Conservation (phyloP, 352 stramenopile species). For the Blastocystis sp. region DNA sequence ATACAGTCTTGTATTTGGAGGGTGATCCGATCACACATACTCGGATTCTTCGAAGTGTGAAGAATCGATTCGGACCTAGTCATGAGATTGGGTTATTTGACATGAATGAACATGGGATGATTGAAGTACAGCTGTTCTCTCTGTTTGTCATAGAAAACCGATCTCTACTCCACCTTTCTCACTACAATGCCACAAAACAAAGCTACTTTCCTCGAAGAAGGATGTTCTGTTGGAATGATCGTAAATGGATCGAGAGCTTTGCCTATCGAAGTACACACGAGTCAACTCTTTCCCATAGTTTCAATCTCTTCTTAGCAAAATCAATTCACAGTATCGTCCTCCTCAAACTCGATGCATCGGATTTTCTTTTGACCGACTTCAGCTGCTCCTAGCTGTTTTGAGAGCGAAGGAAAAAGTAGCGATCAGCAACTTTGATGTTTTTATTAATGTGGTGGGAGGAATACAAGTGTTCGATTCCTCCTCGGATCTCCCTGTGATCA, state of each 20-base stretch:
- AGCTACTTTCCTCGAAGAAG: neutral
- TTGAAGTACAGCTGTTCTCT: neutral
- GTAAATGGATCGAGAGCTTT: constrained; percentile 26
- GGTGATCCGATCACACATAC: neutral
- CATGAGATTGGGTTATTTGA: constrained; percentile 51
- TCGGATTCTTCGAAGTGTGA: constrained; percentile 36
- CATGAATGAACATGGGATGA: constrained; percentile 48
- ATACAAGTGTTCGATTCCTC: constrained; percentile 31
- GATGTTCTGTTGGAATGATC: constrained; percentile 38
- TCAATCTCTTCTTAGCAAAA: constrained; percentile 45
- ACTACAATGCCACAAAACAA: neutral
- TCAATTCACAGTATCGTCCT: constrained; percentile 14
- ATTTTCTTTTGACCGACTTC: constrained; percentile 25
- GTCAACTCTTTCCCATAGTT: neutral
- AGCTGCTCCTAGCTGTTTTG: constrained; percentile 17
- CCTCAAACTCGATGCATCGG: constrained; percentile 17
- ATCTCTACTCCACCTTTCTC: constrained; percentile 28
- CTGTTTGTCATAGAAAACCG: constrained; percentile 17
- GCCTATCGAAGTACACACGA: neutral
- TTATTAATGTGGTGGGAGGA: constrained; percentile 30
- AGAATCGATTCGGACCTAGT: constrained; percentile 46
- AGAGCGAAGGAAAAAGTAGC: neutral
- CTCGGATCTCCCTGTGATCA: constrained; percentile 29
- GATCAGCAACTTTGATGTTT: constrained; percentile 7
- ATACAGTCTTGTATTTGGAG: constrained; percentile 60